Conservation (phyloP, 1,284 basidiomycete species). For the Fomitopsis pinicola region DNA sequence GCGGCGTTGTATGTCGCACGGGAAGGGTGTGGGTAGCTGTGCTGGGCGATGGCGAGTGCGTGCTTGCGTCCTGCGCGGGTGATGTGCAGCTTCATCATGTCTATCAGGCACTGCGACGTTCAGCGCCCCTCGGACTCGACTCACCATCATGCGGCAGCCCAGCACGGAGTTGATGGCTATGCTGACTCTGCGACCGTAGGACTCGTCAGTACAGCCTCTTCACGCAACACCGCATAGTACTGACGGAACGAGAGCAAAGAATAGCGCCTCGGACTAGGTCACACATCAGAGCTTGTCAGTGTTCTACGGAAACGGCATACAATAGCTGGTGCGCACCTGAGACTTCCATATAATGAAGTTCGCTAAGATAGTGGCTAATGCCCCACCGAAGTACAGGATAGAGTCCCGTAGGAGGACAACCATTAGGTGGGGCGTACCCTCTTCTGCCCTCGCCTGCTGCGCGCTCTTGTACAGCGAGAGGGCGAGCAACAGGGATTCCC, state of each 20-base stretch:
- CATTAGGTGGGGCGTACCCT: conserved; percentile 1
- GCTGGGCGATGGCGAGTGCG: background rate
- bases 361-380: conserved; percentile 1
- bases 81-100: background rate
- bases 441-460: conserved; percentile 1
- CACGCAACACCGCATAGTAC: background rate
- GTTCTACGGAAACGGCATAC: background rate
- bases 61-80: background rate
- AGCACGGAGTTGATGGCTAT: conserved; percentile 6
- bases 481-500: conserved; percentile 5
- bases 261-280: background rate
- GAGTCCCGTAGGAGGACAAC: conserved; percentile 8
- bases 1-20: background rate
- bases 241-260: conserved; percentile 1
- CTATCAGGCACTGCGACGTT: background rate
- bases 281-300: background rate
- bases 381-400: conserved; percentile 8
- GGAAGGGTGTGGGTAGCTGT: background rate
- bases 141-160: conserved; percentile 9
- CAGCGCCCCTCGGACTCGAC: background rate
- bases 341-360: conserved; percentile 9
- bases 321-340: background rate
- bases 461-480: conserved; percentile 1
- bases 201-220: background rate
- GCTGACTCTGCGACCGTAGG: background rate